phyloP scores from a whole-genome alignment of 108 stramenopile species.

The Poteriospumella lacustris region DNA sequence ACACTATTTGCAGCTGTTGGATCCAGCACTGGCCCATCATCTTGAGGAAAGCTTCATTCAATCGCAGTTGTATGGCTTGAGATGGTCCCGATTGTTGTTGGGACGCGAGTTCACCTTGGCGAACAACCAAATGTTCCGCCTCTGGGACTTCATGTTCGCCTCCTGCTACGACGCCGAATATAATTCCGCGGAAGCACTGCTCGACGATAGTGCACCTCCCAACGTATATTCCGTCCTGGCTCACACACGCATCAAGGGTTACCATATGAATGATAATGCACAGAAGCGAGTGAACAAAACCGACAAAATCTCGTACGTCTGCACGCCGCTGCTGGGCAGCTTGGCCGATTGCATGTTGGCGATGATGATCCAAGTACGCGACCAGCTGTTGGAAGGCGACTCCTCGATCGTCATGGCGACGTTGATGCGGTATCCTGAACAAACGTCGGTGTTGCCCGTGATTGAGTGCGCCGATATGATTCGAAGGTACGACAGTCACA shows the following conservation, averaged over 20 bases:
- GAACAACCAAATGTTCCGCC: neutral
- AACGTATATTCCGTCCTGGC: constrained; percentile 2
- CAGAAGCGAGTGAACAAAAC: neutral
- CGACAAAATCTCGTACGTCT: neutral
- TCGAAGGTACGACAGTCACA: too few relatives aligned
- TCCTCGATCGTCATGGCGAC: neutral
- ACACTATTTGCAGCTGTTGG: constrained; percentile 35
- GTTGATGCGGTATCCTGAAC: constrained; percentile 17
- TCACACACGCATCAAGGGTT: neutral
- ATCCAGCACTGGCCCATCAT: constrained; percentile 40
- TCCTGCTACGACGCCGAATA: neutral
- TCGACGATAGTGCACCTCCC: neutral
- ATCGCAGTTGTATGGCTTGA: constrained; percentile 51
- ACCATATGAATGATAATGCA: too few relatives aligned
- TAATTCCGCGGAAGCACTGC: neutral
- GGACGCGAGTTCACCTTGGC: constrained; percentile 43
- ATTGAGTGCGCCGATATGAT: constrained; percentile 24
- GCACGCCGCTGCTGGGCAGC: constrained; percentile 6
- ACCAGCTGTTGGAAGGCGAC: neutral
- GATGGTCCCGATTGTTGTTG: constrained; percentile 48
- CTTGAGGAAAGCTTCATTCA: constrained; percentile 36
- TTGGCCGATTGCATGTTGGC: constrained; percentile 23
- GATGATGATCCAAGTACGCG: constrained; percentile 19
- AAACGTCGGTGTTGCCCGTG: neutral
- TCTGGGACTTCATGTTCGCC: constrained; percentile 29